These are phyloP conservation scores for Chaetomidium leptoderma DNA, from an alignment of 495 filamentous ascomycete genomes.

Conservation along the genomic window DNA sequence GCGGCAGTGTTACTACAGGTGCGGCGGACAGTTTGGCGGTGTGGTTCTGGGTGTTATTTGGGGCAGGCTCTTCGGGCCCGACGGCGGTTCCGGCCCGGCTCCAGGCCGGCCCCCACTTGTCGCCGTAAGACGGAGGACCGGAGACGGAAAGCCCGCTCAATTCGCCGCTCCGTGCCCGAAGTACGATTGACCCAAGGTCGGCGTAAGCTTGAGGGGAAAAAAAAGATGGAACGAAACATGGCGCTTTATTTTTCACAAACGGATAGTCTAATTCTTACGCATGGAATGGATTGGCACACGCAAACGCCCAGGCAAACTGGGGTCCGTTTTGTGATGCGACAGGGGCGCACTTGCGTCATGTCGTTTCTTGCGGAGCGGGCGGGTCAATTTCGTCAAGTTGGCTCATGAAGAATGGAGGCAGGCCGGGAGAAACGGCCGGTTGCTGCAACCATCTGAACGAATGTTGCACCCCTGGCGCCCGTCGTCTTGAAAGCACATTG, in stretches of 20 bases:
- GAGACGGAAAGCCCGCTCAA: background rate
- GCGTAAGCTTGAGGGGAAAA: background rate
- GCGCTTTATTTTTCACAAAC: background rate
- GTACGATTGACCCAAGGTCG: background rate
- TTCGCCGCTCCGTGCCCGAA: background rate
- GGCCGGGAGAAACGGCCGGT: conserved; percentile 3
- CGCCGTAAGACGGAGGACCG: background rate
- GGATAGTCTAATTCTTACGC: background rate
- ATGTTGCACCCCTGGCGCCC: background rate
- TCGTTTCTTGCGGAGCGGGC: background rate
- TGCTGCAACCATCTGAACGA: conserved; percentile 1
- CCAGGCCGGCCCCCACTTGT: background rate
- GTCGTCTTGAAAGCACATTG: background rate
- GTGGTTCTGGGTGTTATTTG: too few relatives aligned
- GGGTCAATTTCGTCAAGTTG: conserved; percentile 4
- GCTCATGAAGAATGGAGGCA: background rate
- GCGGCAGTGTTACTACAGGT: too few relatives aligned
- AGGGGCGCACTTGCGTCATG: conserved; percentile 11
- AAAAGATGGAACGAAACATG: background rate
- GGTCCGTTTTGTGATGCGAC: background rate
- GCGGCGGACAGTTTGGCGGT: too few relatives aligned
- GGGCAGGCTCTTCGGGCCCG: background rate
- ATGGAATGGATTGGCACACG: conserved; percentile 1
- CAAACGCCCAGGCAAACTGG: background rate
- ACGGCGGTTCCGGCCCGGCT: background rate